Base-by-base conservation (phyloP, 305 asterid genomes). In the Euphrasia arctica region DNA sequence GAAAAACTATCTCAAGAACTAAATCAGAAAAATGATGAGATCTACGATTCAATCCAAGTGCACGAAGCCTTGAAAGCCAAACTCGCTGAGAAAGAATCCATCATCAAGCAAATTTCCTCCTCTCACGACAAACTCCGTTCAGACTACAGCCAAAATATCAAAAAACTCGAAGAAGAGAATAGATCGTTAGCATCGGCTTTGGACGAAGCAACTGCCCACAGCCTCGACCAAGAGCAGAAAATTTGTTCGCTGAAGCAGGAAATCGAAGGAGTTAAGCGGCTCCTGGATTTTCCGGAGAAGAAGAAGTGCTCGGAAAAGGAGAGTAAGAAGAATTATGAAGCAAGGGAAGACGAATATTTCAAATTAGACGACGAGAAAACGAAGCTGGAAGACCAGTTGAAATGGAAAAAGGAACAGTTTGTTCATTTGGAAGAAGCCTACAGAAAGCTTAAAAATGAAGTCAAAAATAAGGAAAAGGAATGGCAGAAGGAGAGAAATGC, bases 391-490 rank as follows among this genome's bases (percentile, higher is more conserved):
- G 86, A 85, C 69, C 85, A 84, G 79, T 81, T 90, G 71, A 87
- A 92, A 71, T 88, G 96, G 97, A 90, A 85, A 84, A 92, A 79
- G 68, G 98, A 92, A 70, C 97, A 90, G 75, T 92, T 90, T 65
- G 65, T 65, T 67, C 96, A 84, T 71, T 72, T 92, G 72, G 82
- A 84, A 63, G 95, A 85, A 74, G 97, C 97, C 70, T 90, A 92
- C 72, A 71, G 79, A 63, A 84, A 83, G 78, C 86, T 90, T 64
- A 75, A 74, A 12, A 74, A 66, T 70, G 73, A 85, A 52, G 74
- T 83, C 31, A 83, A 54, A 52, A 77, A 27, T 62, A 86, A 68
- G 73, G 94, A 84, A 63, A 86, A 83, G 69, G 95, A 87, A 73
- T 92, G 98, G 98, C 86, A 77, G 72, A 84, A 68, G 77, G 98